A percentile compares a stretch with the other conserved stretches of the same genome.
Conservation (phyloP, 805 yeast species). For the Lachancea waltii region DNA sequence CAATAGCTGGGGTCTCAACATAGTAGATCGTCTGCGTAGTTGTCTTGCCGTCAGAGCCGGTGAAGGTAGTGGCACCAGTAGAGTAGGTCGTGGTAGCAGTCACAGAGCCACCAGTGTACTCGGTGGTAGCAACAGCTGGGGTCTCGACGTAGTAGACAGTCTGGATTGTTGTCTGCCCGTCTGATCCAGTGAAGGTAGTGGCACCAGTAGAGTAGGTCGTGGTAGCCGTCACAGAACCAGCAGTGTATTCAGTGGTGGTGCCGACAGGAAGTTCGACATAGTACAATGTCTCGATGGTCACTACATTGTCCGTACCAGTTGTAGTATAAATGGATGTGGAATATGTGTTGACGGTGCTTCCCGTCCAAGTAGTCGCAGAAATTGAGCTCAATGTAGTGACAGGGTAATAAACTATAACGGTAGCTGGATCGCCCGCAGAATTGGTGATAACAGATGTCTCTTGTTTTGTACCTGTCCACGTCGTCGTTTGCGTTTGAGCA, state of each 20-base stretch:
- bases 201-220: conserved; percentile 10
- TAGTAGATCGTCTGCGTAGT: conserved; percentile 4
- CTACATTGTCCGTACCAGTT: conserved; percentile 3
- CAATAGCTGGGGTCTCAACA: conserved; percentile 16
- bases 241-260: conserved; percentile 1
- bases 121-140: neutral
- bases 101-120: conserved; percentile 2
- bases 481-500: no score
- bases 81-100: conserved; percentile 11
- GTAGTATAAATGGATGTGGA: conserved; percentile 8
- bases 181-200: neutral
- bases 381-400: no score
- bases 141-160: conserved; percentile 6
- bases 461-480: no score
- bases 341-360: conserved; percentile 6
- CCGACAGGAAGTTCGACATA: conserved; percentile 5
- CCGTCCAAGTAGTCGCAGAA: conserved; percentile 5
- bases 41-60: conserved; percentile 9
- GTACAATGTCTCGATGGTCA: conserved; percentile 11
- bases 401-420: no score
- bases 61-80: conserved; percentile 1
- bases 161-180: conserved; percentile 7
- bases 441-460: no score
- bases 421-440: no score
- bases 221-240: neutral